These are phyloP conservation scores for Ehretia macrophylla DNA, from an alignment of 257 asterid species.

Conservation along the genomic window DNA sequence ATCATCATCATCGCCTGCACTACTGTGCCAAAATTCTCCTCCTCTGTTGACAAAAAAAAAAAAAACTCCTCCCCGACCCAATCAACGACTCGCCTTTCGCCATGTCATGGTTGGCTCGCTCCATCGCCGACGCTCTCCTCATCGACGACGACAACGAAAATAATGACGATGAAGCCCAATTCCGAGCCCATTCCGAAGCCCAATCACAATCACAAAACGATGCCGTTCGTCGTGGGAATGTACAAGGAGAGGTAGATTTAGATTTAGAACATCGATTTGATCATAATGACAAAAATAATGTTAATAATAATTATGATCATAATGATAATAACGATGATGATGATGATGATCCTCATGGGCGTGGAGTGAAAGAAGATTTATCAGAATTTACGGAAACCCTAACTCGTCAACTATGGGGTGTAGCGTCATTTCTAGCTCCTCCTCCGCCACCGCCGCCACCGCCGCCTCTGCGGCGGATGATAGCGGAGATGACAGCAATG, in stretches of 20 bases:
- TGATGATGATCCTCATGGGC: constrained; percentile 37
- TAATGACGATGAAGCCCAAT: constrained; percentile 10
- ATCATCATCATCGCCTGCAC: background rate
- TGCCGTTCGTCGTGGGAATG: constrained; percentile 1
- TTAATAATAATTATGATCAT: no score
- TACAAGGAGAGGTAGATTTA: constrained; percentile 27
- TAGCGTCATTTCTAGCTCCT: constrained; percentile 95
- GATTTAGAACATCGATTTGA: constrained; percentile 24
- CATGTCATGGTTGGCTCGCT: constrained; percentile 95
- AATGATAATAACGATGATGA: constrained; percentile 19
- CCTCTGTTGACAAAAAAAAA: no score
- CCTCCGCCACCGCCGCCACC: constrained; percentile 62
- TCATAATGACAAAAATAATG: constrained; percentile 13
- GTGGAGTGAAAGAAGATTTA: constrained; percentile 79
- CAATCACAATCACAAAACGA: background rate
- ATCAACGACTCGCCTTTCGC: constrained; percentile 27
- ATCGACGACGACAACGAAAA: constrained; percentile 55
- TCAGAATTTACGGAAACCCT: constrained; percentile 77
- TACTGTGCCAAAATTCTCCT: background rate
- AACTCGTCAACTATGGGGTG: constrained; percentile 85
- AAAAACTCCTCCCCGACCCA: constrained; percentile 23
- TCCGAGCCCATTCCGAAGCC: constrained; percentile 6
- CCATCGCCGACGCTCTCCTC: constrained; percentile 70
- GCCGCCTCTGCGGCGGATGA: constrained; percentile 33
- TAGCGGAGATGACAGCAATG: constrained; percentile 14